Evolutionary conservation across 208 protist species (phyloP).

Genomic region (Crithidia acanthocephali): DNA sequence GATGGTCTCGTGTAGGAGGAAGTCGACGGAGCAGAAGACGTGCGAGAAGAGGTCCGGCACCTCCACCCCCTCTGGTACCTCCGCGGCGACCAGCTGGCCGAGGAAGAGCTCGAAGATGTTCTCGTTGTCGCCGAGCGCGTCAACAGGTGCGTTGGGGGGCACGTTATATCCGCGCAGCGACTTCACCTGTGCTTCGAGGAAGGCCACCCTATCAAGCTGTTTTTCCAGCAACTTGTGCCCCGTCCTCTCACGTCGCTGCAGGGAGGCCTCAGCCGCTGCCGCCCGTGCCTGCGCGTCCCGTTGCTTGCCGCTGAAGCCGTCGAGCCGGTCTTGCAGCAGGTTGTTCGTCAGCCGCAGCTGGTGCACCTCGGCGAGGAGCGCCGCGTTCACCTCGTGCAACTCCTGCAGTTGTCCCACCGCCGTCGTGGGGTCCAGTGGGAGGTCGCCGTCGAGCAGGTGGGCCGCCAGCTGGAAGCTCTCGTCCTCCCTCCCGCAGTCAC

Average conservation of each 20-base stretch:
- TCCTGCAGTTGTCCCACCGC: conserved; percentile 68
- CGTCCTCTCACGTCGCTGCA: conserved; percentile 60
- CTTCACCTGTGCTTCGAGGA: conserved; percentile 88
- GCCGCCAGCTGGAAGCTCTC: conserved; percentile 28
- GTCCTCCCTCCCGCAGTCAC: not conserved
- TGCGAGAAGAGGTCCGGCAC: conserved; percentile 50
- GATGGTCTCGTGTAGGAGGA: conserved; percentile 90
- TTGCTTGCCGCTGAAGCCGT: conserved; percentile 30
- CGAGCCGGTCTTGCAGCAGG: conserved; percentile 65
- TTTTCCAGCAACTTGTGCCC: conserved; percentile 62
- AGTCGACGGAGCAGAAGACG: conserved; percentile 90
- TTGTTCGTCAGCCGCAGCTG: conserved; percentile 78
- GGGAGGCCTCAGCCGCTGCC: conserved; percentile 32
- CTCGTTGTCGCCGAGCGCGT: conserved; percentile 52
- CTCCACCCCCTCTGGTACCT: conserved; percentile 51
- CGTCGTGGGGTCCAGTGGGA: conserved; percentile 42
- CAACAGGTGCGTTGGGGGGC: conserved; percentile 44
- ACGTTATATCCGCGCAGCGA: conserved; percentile 86
- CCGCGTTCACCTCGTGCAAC: conserved; percentile 82
- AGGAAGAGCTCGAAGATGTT: conserved; percentile 93
- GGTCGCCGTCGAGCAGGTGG: conserved; percentile 7
- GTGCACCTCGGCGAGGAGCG: conserved; percentile 70
- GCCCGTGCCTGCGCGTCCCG: conserved; percentile 45
- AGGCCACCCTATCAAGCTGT: conserved; percentile 82
- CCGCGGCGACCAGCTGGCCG: conserved; percentile 81